Percentiles rank a stretch among this genome's conserved stretches.
phyloP scores from a whole-genome alignment of 140 eudicot genomes.

The Anethum foeniculum region DNA sequence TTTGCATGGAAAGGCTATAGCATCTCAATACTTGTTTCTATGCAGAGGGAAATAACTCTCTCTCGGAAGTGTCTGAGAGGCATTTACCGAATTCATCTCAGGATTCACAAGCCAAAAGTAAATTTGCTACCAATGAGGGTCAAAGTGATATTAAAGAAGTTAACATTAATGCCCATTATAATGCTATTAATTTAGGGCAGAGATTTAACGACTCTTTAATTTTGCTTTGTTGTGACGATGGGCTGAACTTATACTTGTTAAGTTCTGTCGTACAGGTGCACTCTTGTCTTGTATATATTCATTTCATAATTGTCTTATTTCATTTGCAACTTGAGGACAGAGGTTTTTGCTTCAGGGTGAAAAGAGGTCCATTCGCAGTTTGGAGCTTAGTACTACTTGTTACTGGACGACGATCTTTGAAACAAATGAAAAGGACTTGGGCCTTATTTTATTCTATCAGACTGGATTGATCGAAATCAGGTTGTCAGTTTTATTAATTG shows the following conservation, averaged over 20 bases:
- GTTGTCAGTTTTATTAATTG: conserved; percentile 26
- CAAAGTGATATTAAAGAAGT: conserved; percentile 30
- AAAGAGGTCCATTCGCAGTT: conserved; percentile 24
- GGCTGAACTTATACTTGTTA: conserved; percentile 48
- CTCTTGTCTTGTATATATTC: conserved; percentile 16
- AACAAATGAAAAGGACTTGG: conserved; percentile 39
- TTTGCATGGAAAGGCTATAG: conserved; percentile 2
- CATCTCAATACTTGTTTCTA: conserved; percentile 22
- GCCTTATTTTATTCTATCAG: conserved; percentile 60
- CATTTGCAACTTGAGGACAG: conserved; percentile 12
- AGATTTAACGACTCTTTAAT: conserved; percentile 44
- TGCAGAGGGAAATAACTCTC: conserved; percentile 48
- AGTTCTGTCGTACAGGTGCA: conserved; percentile 61
- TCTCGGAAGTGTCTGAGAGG: conserved; percentile 40
- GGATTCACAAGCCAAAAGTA: conserved; percentile 31
- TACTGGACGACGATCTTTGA: conserved; percentile 59
- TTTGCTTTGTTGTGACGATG: conserved; percentile 68
- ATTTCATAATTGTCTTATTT: conserved; percentile 9
- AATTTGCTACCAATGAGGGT: conserved; percentile 24
- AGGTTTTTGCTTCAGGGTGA: conserved; percentile 39
- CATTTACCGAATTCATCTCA: conserved; percentile 27
- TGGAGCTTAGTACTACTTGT: conserved; percentile 52
- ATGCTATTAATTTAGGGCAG: conserved; percentile 29
- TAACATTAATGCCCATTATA: conserved; percentile 21
- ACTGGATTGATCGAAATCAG: conserved; percentile 78